These are phyloP conservation scores for Atalantia buxifolia DNA, from an alignment of 345 rosid genomes.

Conservation along the genomic window DNA sequence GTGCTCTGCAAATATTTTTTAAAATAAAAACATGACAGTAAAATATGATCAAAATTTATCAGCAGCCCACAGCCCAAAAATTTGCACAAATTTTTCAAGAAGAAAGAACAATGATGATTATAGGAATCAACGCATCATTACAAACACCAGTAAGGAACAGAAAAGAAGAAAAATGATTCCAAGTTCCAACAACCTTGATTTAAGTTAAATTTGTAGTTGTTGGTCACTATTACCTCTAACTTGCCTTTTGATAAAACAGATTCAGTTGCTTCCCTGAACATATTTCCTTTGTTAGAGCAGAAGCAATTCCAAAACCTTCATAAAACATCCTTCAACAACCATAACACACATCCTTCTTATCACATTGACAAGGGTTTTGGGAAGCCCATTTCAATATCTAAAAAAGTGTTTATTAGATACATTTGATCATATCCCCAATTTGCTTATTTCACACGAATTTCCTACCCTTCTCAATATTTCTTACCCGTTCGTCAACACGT, in stretches of 20 bases:
- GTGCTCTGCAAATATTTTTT: conserved; percentile 50
- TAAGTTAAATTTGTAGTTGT: not conserved
- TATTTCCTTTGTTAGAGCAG: not conserved
- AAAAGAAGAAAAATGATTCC: not conserved
- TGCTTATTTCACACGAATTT: not conserved
- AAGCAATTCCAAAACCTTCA: not conserved
- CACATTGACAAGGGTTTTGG: not conserved
- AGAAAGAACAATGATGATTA: not conserved
- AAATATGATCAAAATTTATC: not conserved
- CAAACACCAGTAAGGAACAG: not conserved
- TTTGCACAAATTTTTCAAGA: conserved; percentile 1
- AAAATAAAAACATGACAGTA: conserved; percentile 8
- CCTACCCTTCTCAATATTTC: not conserved
- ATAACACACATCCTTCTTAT: not conserved
- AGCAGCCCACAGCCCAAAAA: not conserved
- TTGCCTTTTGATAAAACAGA: not conserved
- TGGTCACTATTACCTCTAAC: not conserved
- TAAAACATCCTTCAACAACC: not conserved
- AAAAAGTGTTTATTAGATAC: not conserved
- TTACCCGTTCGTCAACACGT: not conserved
- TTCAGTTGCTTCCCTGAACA: not conserved
- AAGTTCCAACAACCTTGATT: not conserved
- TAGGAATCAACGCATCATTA: not conserved
- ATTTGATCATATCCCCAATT: not conserved
- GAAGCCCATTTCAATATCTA: not conserved